Base-by-base conservation (phyloP, 2,329 filamentous ascomycete genomes). In the Raffaelea ambrosiae region DNA sequence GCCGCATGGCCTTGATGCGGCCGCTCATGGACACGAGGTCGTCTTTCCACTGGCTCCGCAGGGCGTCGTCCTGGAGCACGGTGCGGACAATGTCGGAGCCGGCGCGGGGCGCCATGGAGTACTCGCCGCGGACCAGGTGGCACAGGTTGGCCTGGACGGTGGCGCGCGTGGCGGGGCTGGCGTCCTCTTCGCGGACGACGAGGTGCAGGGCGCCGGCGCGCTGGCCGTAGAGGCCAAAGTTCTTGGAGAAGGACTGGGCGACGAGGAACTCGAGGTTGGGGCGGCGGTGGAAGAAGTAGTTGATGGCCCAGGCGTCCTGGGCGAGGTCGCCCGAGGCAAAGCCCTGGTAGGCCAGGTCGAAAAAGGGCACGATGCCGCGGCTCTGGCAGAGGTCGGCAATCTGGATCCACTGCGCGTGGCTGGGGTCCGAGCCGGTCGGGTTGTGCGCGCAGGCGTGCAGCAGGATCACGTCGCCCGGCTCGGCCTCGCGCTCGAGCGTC, bases 361-460 rank as follows among this genome's bases (percentile, higher is more conserved):
- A 97, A 79, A 97, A 97, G 59, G 91, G 91, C 72, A 97, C 95
- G 67, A 93, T 90, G 54, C 79, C 80, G 69, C 84, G 88, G 59
- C 79, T 66, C 58, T 77, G 79, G 66, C 96, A 82, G 40, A 95
- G 67, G 41, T 74, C 66, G 45, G 90, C 88, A 54, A 97, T 81
- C 69, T 94, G 79, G 66, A 85, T 88, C 93, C 93, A 98, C 70
- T 98, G 91, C 47, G 91, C 87, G 57, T 85, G 76, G 20, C 89
- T 94, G 10, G 89, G 89, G 68, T 98, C 93, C 53, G 97, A 89
- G 50, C 93, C 93, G 1, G 93, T 98, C 38, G 93, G 93, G 73
- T 98, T 98, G 74, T 97, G 93, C 29, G 93, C 93, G 66, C 93
- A 98, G 53, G 88, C 86, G 69, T 96, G 93, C 26, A 96, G 79